Conservation (phyloP, 305 asterid species). For the Plantago coronopus region DNA sequence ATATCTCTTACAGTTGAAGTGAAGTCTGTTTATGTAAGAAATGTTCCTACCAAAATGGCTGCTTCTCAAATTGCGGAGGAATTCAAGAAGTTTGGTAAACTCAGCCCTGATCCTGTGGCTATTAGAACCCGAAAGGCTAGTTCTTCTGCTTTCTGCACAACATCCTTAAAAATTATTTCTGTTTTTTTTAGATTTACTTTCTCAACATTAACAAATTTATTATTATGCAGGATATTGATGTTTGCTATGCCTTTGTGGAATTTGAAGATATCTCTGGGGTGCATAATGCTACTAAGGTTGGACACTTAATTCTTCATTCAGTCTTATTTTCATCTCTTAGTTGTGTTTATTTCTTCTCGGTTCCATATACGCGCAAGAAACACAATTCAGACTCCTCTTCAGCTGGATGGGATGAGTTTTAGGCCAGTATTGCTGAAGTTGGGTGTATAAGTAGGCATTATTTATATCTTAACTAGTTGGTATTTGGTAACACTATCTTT, state of each 20-base stretch:
- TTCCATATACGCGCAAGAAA: background rate
- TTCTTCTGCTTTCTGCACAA: conserved; percentile 18
- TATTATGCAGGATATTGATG: conserved; percentile 82
- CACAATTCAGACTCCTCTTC: background rate
- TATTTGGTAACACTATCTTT: background rate
- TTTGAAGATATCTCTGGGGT: conserved; percentile 85
- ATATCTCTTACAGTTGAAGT: conserved; percentile 56
- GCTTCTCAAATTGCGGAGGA: conserved; percentile 92
- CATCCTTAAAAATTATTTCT: background rate
- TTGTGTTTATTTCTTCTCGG: background rate
- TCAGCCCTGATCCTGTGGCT: conserved; percentile 88
- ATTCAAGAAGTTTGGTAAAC: conserved; percentile 85
- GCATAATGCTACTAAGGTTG: conserved; percentile 91
- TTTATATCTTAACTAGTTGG: background rate
- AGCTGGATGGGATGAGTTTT: background rate
- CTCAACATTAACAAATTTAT: conserved; percentile 12
- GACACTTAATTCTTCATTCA: conserved; percentile 20
- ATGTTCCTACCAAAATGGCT: conserved; percentile 83
- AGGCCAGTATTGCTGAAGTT: background rate
- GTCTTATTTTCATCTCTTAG: background rate
- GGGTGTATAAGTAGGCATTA: background rate
- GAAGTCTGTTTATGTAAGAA: conserved; percentile 90
- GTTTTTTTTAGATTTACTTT: conserved; percentile 7
- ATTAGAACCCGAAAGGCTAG: conserved; percentile 96
- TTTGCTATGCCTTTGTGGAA: conserved; percentile 94